phyloP scores from a whole-genome alignment of 2,329 filamentous ascomycete species.

The Botryosphaeria dothidea region DNA sequence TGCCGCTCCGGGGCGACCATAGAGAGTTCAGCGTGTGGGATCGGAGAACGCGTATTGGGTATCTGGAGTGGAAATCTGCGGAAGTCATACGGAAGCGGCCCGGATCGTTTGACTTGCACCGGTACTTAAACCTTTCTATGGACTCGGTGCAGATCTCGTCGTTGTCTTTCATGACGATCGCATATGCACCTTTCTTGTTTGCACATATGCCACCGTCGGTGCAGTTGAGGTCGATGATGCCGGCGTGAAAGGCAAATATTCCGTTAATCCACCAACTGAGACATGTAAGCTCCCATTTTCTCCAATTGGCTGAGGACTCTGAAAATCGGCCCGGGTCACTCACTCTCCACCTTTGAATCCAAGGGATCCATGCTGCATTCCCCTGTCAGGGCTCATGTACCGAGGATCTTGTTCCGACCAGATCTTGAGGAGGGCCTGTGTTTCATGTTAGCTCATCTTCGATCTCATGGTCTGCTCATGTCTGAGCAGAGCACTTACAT shows the following conservation, averaged over 20 bases:
- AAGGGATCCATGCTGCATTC: slow-evolving; percentile 42
- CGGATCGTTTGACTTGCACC: slow-evolving; percentile 38
- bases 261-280: slow-evolving; percentile 53
- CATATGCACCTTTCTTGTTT: slow-evolving; percentile 47
- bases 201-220: slow-evolving; percentile 44
- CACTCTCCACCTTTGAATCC: slow-evolving; percentile 50
- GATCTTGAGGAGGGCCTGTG: slow-evolving; percentile 34
- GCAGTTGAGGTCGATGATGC: slow-evolving; percentile 48
- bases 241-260: slow-evolving; percentile 48
- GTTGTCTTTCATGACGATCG: slow-evolving; percentile 43
- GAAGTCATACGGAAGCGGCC: slow-evolving; percentile 48
- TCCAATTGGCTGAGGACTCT: neutral
- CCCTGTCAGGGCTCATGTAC: slow-evolving; percentile 29
- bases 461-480: slow-evolving; percentile 18
- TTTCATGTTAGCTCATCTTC: neutral
- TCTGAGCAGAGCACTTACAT: slow-evolving; percentile 31
- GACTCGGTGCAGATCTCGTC: slow-evolving; percentile 39
- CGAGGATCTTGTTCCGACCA: slow-evolving; percentile 35
- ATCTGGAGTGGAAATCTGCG: slow-evolving; percentile 41
- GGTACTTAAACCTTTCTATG: slow-evolving; percentile 44
- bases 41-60: slow-evolving; percentile 47
- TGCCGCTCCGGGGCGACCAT: slow-evolving; percentile 48
- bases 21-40: slow-evolving; percentile 46
- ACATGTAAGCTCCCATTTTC: neutral
- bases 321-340: slow-evolving; percentile 22